These are phyloP conservation scores for Colletotrichum sp. DNA, from an alignment of 2,329 filamentous ascomycete species.

Conservation along the genomic window DNA sequence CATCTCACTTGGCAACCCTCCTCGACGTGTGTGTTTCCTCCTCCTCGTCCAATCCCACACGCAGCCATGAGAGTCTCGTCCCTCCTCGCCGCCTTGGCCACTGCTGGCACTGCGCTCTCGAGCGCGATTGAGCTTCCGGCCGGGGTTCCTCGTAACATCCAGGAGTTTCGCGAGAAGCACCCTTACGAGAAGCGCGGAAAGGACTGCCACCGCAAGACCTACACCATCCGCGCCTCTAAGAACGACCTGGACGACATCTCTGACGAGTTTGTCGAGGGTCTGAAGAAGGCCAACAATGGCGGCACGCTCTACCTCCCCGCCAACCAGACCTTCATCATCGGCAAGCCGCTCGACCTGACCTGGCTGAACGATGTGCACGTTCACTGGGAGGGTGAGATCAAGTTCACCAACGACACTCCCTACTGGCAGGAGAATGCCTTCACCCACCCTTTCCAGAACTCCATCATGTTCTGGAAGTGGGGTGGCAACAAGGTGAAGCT, in stretches of 20 bases:
- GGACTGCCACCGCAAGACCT: conserved; percentile 20
- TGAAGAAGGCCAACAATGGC: conserved; percentile 57
- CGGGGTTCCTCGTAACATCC: conserved; percentile 28
- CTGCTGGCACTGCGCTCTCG: conserved; percentile 17
- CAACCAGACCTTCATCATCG: conserved; percentile 62
- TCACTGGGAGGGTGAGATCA: conserved; percentile 38
- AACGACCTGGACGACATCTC: conserved; percentile 49
- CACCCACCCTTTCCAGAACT: conserved; percentile 68
- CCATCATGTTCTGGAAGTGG: conserved; percentile 70
- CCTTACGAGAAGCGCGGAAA: conserved; percentile 52
- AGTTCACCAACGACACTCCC: conserved; percentile 67
- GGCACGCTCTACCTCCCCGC: conserved; percentile 62
- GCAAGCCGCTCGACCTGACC: conserved; percentile 66
- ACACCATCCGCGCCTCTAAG: conserved; percentile 15
- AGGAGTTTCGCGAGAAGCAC: conserved; percentile 43
- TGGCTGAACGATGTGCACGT: conserved; percentile 67
- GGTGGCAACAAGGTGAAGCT: conserved; percentile 71
- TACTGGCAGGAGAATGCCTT: conserved; percentile 72
- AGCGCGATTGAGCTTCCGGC: conserved; percentile 16
- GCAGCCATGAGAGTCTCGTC: conserved; percentile 24
- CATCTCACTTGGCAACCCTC: conserved; percentile 3
- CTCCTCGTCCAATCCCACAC: background rate
- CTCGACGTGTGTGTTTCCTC: background rate
- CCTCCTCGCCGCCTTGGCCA: conserved; percentile 23
- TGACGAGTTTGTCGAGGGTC: conserved; percentile 41